Conservation (phyloP, 805 yeast genomes). For the Deakozyma indianensis region DNA sequence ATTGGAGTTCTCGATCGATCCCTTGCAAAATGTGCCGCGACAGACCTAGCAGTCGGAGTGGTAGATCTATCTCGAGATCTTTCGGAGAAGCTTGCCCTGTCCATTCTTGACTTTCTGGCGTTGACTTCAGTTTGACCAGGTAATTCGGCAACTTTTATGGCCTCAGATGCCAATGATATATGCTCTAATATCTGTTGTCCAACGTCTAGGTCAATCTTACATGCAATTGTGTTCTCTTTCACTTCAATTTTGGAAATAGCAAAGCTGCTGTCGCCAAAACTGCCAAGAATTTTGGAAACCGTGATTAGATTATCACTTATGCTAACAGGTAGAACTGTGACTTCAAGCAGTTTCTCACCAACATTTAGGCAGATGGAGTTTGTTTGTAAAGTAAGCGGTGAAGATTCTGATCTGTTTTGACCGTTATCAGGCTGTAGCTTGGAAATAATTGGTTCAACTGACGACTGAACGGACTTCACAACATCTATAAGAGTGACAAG, state of each 20-base stretch:
- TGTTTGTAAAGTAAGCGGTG: not conserved
- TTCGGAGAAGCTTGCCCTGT: not conserved
- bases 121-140: too few relatives aligned
- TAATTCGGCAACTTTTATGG: not conserved
- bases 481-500: slow-evolving; percentile 1
- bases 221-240: not conserved
- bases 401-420: slow-evolving; percentile 4
- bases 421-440: not conserved
- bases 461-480: not conserved
- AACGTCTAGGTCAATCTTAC: not conserved
- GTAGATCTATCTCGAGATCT: not conserved
- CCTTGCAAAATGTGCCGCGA: not conserved
- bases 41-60: not conserved
- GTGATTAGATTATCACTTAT: not conserved
- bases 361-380: not conserved
- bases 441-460: not conserved
- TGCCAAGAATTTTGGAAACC: not conserved
- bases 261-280: not conserved
- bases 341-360: not conserved
- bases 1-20: not conserved
- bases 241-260: not conserved
- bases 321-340: not conserved
- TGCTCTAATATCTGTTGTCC: not conserved
- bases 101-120: not conserved
- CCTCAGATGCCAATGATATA: not conserved